Evolutionary conservation across 768 basidiomycete genomes (phyloP), one percentile per base, ranked within the genome.

Genomic region (Mrakia blollopis): DNA sequence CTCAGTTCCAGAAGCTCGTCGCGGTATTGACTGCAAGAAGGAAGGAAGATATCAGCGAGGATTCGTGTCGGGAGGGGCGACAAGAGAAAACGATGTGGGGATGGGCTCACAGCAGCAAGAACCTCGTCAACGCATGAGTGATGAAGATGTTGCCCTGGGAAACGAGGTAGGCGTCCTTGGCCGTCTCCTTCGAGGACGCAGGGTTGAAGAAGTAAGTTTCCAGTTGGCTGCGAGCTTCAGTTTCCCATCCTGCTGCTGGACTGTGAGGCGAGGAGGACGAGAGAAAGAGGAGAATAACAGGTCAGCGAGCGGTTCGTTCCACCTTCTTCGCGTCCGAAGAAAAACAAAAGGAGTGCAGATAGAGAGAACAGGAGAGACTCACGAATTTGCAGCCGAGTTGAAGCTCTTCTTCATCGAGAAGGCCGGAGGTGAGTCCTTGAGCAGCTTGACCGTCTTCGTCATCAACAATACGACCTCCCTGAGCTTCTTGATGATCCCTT

Each of bases 141-240:
- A 95, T 93, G 80, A 91, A 95, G 60, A 96, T 86, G 81, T 96
- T 96, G 50, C 91, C 91, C 83, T 94, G 93, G 88, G 93, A 91
- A 44, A 96, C 93, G 44, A 94, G 86, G 86, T 91, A 95, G 28
- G 92, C 91, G 82, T 96, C 94, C 73, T 92, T 87, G 0, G 93
- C 93, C 81, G 92, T 91, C 75, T 89, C 92, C 30, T 91, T 88
- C 13, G 89, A 91, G 11, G 92, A 92, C 79, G 93, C 91, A 18
- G 94, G 93, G 80, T 95, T 92, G 79, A 93, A 90, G 82, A 95
- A 96, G 82, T 94, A 92, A 82, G 93, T 91, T 81, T 91, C 91
- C 79, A 96, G 90, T 83, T 94, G 92, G 3, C 90, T 90, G 79
- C 93, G 92, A 3, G 94, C 93, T 13, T 90, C 89, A 83, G 92